Evolutionary conservation across 805 yeast genomes (phyloP), one percentile per base, ranked within the genome.

Genomic region (Blastobotrys parvus): DNA sequence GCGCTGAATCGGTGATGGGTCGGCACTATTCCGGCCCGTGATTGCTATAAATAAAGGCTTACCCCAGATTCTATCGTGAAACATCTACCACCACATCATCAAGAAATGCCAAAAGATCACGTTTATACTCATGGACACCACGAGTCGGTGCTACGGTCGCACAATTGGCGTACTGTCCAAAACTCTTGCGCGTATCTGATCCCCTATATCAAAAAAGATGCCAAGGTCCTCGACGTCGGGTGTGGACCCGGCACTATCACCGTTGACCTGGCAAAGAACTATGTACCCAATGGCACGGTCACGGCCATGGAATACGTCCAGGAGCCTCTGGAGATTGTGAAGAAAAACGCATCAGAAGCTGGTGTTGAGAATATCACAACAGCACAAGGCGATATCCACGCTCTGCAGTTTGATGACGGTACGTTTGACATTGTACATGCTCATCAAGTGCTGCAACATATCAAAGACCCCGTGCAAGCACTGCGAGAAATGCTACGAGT

Each of bases 231-330:
- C 11, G 73, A 68, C 46, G 68, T 67, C 17, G 72, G 72, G 7
- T 61, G 67, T 49, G 73, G 73, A 0, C 71, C 71, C 3, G 72
- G 71, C 0, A 54, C 69, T 3, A 67, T 68, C 29, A 63, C 69
- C 3, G 35, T 48, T 4, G 70, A 61, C 42, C 45, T 68, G 18
- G 64, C 64, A 15, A 50, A 54, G 29, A 53, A 50, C 19, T 61
- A 62, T 39, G 59, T 61, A 3, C 51, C 55, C 6, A 10, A 54
- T 3, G 67, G 63, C 17, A 47, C 43, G 22, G 57, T 63, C 4
- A 50, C 59, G 40, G 71, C 68, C 1, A 45, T 62, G 3, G 69
- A 64, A 31, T 60, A 63, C 19, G 53, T 61, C 2, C 48, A 46
- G 21, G 66, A 55, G 35, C 50, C 64, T 10, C 38, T 67, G 13